Evolutionary conservation across 2,329 filamentous ascomycete genomes (phyloP), one percentile per base, ranked within the genome.

Genomic region (Aaosphaeria pasadenensis): DNA sequence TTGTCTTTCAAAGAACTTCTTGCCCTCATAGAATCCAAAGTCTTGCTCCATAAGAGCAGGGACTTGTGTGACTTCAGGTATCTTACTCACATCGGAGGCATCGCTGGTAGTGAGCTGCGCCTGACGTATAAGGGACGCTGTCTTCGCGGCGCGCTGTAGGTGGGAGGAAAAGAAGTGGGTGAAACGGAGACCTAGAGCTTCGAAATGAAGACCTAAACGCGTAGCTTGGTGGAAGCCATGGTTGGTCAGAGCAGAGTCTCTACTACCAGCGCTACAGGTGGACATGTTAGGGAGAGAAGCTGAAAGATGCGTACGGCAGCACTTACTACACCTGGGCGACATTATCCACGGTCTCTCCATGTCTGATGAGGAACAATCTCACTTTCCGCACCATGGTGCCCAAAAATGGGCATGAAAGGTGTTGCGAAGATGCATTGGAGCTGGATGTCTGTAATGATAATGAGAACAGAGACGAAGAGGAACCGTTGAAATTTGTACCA

Each of bases 301-400:
- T 54, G 44, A 28, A 24, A 3, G 17, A 3, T 24, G 17, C 3
- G 17, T 24, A 55, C 52, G 44, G 24, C 46, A 24, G 3, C 55
- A 47, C 51, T 50, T 77, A 89, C 86, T 88, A 91, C 50, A 89
- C 72, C 46, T 85, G 81, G 38, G 86, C 87, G 49, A 94, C 86
- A 69, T 96, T 96, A 72, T 96, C 88, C 55, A 95, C 88, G 11
- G 89, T 92, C 74, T 96, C 91, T 63, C 86, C 91, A 77, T 96
- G 91, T 48, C 91, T 85, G 61, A 95, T 83, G 59, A 96, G 79
- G 61, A 91, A 84, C 47, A 96, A 69, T 63, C 78, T 79, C 81
- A 87, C 82, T 47, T 57, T 56, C 48, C 47, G 55, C 45, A 51
- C 54, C 61, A 61, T 62, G 47, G 38, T 56, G 51, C 58, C 59